Evolutionary conservation across 257 asterid genomes (phyloP).

Genomic region (Agastache rugosa): DNA sequence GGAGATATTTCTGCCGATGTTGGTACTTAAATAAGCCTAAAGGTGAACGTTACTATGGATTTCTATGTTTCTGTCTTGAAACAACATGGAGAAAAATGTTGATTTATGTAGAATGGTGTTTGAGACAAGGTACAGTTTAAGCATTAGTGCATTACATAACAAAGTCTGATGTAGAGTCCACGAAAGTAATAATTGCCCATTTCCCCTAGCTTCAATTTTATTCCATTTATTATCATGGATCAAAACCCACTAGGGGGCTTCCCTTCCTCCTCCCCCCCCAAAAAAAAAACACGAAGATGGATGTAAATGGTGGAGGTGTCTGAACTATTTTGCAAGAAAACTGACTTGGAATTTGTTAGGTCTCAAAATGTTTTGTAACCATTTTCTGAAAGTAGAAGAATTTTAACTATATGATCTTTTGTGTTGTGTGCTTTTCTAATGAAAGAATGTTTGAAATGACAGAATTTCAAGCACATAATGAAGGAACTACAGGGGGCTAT

Average conservation of each 20-base stretch:
- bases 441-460: conserved; percentile 40
- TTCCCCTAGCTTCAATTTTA: conserved; percentile 22
- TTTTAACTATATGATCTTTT: conserved; percentile 2
- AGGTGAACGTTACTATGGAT: background rate
- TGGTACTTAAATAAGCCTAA: background rate
- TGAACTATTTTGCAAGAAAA: conserved; percentile 18
- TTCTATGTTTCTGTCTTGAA: background rate
- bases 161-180: conserved; percentile 13
- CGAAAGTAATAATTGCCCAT: background rate
- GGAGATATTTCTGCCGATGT: background rate
- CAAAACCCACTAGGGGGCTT: background rate
- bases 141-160: background rate
- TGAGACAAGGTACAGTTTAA: conserved; percentile 1
- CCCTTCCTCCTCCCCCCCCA: background rate
- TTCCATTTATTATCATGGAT: background rate
- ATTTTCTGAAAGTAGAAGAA: background rate
- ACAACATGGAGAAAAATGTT: conserved; percentile 2
- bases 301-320: conserved; percentile 5
- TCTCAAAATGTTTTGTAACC: conserved; percentile 2
- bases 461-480: conserved; percentile 98
- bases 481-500: conserved; percentile 97
- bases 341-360: background rate
- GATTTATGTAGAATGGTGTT: background rate
- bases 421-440: conserved; percentile 14
- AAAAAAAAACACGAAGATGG: too few relatives aligned